These are phyloP conservation scores for Crotalaria pallida DNA, from an alignment of 306 rosid genomes.

Conservation along the genomic window DNA sequence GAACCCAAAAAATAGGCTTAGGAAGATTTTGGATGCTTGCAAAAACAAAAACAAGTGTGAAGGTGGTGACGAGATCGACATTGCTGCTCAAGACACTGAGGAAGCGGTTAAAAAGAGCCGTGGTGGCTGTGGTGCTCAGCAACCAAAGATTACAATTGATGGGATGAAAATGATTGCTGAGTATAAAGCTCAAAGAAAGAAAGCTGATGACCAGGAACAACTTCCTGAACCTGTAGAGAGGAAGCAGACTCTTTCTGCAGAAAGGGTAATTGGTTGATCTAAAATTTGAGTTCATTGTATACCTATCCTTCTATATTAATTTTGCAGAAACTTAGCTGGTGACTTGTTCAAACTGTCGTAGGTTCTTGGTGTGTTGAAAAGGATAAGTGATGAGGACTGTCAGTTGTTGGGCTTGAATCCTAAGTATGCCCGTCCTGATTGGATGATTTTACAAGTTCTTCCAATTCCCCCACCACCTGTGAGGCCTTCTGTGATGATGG, in stretches of 20 bases:
- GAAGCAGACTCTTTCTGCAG: slow-evolving; percentile 90
- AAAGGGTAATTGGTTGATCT: slow-evolving; percentile 54
- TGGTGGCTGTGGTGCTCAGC: slow-evolving; percentile 99
- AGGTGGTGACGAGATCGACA: slow-evolving; percentile 93
- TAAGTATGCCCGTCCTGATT: slow-evolving; percentile 93
- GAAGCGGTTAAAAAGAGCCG: slow-evolving; percentile 79
- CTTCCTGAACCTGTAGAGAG: slow-evolving; percentile 98
- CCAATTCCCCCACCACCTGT: slow-evolving; percentile 99
- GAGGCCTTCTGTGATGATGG: slow-evolving; percentile 99
- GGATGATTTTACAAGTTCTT: slow-evolving; percentile 98
- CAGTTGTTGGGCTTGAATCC: slow-evolving; percentile 85
- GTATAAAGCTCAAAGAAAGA: slow-evolving; percentile 90
- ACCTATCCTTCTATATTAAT: not conserved
- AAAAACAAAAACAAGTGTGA: slow-evolving; percentile 90
- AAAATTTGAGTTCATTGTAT: slow-evolving; percentile 9
- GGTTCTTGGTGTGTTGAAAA: slow-evolving; percentile 92
- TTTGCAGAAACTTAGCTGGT: slow-evolving; percentile 11
- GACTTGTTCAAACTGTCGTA: slow-evolving; percentile 25
- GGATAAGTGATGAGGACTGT: slow-evolving; percentile 93
- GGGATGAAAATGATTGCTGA: slow-evolving; percentile 92
- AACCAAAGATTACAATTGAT: slow-evolving; percentile 83
- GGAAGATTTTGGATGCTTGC: slow-evolving; percentile 84
- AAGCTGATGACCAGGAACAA: slow-evolving; percentile 90
- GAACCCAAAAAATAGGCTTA: slow-evolving; percentile 78
- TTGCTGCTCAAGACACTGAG: slow-evolving; percentile 57